These are phyloP conservation scores for Volvariella volvacea DNA, from an alignment of 1,284 basidiomycete genomes.

Conservation along the genomic window DNA sequence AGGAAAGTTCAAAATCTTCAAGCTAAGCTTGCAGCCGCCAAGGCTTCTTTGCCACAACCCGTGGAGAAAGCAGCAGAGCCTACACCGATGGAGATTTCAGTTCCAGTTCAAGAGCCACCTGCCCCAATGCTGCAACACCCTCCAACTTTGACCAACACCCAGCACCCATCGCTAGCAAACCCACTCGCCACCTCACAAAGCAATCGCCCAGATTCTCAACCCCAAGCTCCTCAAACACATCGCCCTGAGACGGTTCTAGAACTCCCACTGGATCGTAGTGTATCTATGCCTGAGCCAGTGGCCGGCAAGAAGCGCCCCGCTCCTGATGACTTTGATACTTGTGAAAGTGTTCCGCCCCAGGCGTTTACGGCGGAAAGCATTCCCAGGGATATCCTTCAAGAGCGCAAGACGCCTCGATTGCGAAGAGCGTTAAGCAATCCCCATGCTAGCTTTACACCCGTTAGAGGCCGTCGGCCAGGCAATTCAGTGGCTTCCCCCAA, in stretches of 20 bases:
- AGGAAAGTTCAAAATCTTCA: constrained; percentile 68
- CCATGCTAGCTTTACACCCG: constrained; percentile 67
- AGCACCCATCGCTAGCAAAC: constrained; percentile 5
- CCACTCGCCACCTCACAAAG: constrained; percentile 14
- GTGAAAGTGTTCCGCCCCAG: constrained; percentile 48
- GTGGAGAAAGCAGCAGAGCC: constrained; percentile 14
- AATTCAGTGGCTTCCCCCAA: constrained; percentile 38
- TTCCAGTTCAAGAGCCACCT: constrained; percentile 7
- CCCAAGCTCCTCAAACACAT: constrained; percentile 5
- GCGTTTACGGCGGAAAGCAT: constrained; percentile 51
- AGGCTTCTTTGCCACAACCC: constrained; percentile 26
- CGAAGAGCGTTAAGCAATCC: constrained; percentile 48
- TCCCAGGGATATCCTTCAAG: constrained; percentile 28
- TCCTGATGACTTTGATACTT: constrained; percentile 63
- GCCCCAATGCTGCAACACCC: constrained; percentile 1
- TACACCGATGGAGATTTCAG: constrained; percentile 11
- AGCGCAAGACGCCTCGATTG: constrained; percentile 47
- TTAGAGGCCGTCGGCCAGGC: constrained; percentile 38
- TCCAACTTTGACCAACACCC: neutral
- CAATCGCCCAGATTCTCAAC: constrained; percentile 6
- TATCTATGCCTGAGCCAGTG: neutral
- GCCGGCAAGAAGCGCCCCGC: constrained; percentile 61
- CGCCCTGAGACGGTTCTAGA: too few relatives aligned
- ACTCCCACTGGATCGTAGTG: too few relatives aligned
- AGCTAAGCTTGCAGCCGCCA: constrained; percentile 50